phyloP scores from a whole-genome alignment of 768 basidiomycete genomes.

The Psilocybe azurescens region DNA sequence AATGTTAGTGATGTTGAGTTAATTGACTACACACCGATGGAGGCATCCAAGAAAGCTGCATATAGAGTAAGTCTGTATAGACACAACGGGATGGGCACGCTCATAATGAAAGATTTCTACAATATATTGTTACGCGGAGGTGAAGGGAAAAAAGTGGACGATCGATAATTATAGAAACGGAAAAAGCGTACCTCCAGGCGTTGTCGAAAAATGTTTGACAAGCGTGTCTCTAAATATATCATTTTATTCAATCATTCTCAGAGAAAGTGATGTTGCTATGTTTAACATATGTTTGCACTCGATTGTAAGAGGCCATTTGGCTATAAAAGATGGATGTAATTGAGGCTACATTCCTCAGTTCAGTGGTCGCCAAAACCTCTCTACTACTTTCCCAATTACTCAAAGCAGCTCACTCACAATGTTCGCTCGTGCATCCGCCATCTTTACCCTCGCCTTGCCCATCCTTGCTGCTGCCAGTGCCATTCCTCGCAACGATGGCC shows the following conservation, averaged over 20 bases:
- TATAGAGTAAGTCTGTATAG: too few relatives aligned
- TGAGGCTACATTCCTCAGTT: constrained; percentile 19
- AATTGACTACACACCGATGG: constrained; percentile 46
- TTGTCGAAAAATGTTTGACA: background rate
- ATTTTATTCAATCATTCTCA: background rate
- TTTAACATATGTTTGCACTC: background rate
- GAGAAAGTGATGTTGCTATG: background rate
- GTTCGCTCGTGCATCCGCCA: constrained; percentile 32
- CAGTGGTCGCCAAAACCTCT: constrained; percentile 26
- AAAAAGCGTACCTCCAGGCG: background rate
- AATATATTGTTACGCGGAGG: too few relatives aligned
- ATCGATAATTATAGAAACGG: background rate
- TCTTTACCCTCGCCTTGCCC: constrained; percentile 31
- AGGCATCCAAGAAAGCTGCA: too few relatives aligned
- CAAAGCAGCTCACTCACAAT: constrained; percentile 22
- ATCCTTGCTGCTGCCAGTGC: constrained; percentile 32
- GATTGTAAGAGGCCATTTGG: background rate
- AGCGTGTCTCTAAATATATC: background rate
- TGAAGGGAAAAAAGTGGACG: background rate
- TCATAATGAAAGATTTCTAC: too few relatives aligned
- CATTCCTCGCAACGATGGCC: constrained; percentile 24
- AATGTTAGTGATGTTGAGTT: background rate
- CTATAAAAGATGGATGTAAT: constrained; percentile 20
- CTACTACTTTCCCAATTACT: constrained; percentile 12
- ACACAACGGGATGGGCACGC: too few relatives aligned